Evolutionary conservation across 257 asterid genomes (phyloP).

Genomic region (Nicotiana attenuata): DNA sequence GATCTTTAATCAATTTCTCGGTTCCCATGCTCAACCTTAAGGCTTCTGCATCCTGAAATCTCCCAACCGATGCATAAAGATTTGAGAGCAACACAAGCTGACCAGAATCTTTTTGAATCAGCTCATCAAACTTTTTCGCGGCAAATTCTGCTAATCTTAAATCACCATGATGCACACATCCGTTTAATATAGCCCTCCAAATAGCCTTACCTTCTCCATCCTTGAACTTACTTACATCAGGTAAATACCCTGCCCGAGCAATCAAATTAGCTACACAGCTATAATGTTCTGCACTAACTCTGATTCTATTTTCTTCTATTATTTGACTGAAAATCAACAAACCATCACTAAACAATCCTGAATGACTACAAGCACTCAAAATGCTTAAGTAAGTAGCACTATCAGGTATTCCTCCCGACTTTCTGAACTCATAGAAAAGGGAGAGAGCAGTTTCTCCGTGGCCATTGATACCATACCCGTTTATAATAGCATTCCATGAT

Average conservation of each 20-base stretch:
- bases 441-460: conserved; percentile 19
- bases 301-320: conserved; percentile 1
- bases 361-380: conserved; percentile 17
- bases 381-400: conserved; percentile 12
- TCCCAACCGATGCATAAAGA: conserved; percentile 22
- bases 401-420: conserved; percentile 10
- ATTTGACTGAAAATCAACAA: conserved; percentile 11
- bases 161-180: conserved; percentile 8
- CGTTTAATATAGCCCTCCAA: conserved; percentile 16
- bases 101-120: conserved; percentile 11
- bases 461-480: conserved; percentile 24
- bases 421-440: conserved; percentile 8
- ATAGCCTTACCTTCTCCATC: not conserved
- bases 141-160: conserved; percentile 17
- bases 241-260: conserved; percentile 13
- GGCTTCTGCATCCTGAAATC: conserved; percentile 21
- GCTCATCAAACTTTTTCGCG: conserved; percentile 9
- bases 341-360: conserved; percentile 18
- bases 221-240: conserved; percentile 8
- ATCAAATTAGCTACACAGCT: conserved; percentile 16
- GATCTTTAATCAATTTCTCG: conserved; percentile 8
- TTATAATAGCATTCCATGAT: conserved; percentile 21
- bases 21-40: conserved; percentile 18
- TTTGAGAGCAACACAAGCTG: conserved; percentile 18
- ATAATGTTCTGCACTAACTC: conserved; percentile 9